Percentiles rank a stretch among this genome's conserved stretches.
phyloP scores from a whole-genome alignment of 208 protist genomes.

The Leishmania aethiopica region DNA sequence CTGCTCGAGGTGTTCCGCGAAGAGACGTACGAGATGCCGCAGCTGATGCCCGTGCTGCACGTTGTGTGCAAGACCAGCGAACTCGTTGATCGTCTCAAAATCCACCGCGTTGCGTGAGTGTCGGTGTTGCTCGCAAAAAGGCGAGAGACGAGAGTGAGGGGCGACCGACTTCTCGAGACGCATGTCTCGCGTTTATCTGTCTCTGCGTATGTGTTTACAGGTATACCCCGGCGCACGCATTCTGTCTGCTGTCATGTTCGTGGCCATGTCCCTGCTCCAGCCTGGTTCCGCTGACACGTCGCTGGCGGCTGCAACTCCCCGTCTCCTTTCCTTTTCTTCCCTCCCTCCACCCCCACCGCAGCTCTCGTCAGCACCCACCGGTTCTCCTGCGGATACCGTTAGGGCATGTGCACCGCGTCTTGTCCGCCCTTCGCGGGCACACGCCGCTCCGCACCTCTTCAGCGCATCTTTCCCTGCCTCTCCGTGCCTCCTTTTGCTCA shows the following conservation, averaged over 20 bases:
- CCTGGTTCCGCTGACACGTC: neutral
- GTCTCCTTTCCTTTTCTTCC: neutral
- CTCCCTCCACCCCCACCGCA: neutral
- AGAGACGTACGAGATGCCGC: slow-evolving; percentile 75
- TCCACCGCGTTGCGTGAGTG: slow-evolving; percentile 28
- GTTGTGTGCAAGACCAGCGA: slow-evolving; percentile 70
- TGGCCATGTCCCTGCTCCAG: neutral
- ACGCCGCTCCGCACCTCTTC: neutral
- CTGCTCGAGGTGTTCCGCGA: slow-evolving; percentile 85
- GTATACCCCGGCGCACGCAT: neutral
- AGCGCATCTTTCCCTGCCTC: neutral
- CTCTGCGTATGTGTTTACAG: neutral
- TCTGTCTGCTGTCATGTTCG: neutral
- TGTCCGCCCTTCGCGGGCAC: neutral
- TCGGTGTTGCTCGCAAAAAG: neutral
- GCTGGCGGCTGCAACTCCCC: neutral
- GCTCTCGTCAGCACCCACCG: neutral
- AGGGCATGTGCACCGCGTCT: neutral
- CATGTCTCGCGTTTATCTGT: neutral
- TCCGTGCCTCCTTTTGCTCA: neutral
- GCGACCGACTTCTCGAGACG: neutral
- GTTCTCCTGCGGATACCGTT: neutral
- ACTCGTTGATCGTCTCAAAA: slow-evolving; percentile 53
- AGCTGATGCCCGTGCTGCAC: slow-evolving; percentile 78
- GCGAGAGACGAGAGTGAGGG: neutral